Evolutionary conservation across 768 basidiomycete species (phyloP), one percentile per base, ranked within the genome.

Genomic region (Neoboletus magnificus): DNA sequence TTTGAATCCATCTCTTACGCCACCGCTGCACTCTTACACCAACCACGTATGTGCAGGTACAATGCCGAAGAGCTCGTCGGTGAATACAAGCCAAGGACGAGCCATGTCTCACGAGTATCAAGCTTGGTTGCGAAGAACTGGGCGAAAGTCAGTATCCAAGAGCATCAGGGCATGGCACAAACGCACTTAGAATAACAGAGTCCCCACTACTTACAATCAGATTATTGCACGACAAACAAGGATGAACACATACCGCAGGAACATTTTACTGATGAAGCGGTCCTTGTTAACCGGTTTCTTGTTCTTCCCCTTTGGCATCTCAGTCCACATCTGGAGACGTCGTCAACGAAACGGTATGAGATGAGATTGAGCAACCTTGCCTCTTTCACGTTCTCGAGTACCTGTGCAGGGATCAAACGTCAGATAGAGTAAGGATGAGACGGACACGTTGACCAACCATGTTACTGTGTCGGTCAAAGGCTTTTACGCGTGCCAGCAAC

Each of bases 281-380:
- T 98, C 97, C 76, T 98, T 98, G 79, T 98, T 98, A 54, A 98
- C 87, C 8, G 97, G 92, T 70, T 98, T 98, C 79, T 97, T 98
- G 70, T 93, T 93, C 77, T 98, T 98, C 39, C 93, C 94, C 74
- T 98, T 98, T 20, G 97, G 97, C 45, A 87, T 73, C 72, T 99
- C 97, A 22, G 95, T 98, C 97, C 97, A 98, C 96, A 98, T 98
- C 93, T 99, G 58, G 33, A 56, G 48, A 60, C 7, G 5, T 33
- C 89, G 33, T 71, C 55, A 65, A 22, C 25, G 25, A 27, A 42
- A 58, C 29, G 2, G 43, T 22, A 7, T 18, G 37, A 45, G 39
- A 42, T 36, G 43, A 39, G 18, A 61, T 54, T 43, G 16, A 33
- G 43, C 15, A 22, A 56, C 69, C 82, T 59, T 66, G 83, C 94